These are phyloP conservation scores for Solanum chmielewskii DNA, from an alignment of 257 asterid genomes.

Conservation along the genomic window DNA sequence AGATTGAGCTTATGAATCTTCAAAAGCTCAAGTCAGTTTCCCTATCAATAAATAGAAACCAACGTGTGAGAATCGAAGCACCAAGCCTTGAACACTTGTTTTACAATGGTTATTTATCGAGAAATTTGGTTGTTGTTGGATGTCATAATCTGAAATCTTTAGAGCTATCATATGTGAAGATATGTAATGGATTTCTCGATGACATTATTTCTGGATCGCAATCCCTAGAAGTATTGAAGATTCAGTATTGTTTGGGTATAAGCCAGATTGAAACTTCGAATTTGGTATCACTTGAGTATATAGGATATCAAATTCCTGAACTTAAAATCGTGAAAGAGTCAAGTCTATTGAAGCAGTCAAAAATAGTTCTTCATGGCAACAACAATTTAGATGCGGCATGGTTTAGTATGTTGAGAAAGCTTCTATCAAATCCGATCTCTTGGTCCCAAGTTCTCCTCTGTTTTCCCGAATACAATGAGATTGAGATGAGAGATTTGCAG, in stretches of 20 bases:
- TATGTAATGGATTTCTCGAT: not conserved
- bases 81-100: not conserved
- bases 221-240: not conserved
- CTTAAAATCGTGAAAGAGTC: not conserved
- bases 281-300: not conserved
- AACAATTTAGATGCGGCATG: not conserved
- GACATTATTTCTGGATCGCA: not conserved
- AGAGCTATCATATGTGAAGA: not conserved
- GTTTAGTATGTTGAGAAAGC: not conserved
- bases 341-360: not conserved
- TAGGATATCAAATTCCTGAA: not conserved
- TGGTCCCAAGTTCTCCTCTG: not conserved
- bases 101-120: not conserved
- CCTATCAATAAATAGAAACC: not conserved
- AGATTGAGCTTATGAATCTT: not conserved
- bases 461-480: not conserved
- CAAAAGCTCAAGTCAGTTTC: not conserved
- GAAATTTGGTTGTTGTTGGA: not conserved
- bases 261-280: not conserved
- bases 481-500: not conserved
- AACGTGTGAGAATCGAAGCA: not conserved
- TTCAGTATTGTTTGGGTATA: not conserved
- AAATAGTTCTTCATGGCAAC: not conserved
- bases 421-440: not conserved
- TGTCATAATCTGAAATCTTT: not conserved